phyloP scores from a whole-genome alignment of 2,329 filamentous ascomycete genomes.

The Talaromyces sp. region DNA sequence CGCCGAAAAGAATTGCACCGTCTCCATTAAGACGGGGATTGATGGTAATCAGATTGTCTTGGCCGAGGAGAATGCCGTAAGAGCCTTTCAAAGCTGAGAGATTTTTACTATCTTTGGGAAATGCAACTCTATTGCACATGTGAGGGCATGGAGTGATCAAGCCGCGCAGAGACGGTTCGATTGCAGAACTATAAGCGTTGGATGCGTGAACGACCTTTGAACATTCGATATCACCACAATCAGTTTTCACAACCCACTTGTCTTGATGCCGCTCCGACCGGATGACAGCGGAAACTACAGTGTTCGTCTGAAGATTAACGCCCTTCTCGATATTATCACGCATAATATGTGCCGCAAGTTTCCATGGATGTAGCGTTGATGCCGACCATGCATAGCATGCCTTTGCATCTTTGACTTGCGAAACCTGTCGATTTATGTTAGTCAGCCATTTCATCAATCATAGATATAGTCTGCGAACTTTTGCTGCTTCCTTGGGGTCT shows the following conservation, averaged over 20 bases:
- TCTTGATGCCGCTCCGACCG: neutral
- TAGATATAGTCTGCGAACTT: neutral
- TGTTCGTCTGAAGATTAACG: conserved; percentile 1
- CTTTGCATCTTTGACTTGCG: conserved; percentile 8
- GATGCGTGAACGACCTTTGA: conserved; percentile 1
- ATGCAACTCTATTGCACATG: conserved; percentile 3
- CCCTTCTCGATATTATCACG: conserved; percentile 2
- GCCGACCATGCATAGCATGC: conserved; percentile 7
- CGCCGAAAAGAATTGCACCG: conserved; percentile 7
- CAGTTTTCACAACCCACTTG: conserved; percentile 3
- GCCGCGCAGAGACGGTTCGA: conserved; percentile 3
- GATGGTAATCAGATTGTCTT: neutral
- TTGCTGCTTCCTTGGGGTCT: neutral
- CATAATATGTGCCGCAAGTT: conserved; percentile 9
- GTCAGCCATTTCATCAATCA: neutral
- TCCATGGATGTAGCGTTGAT: conserved; percentile 8
- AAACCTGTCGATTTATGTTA: neutral
- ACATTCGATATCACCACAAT: conserved; percentile 1
- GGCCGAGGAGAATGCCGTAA: neutral
- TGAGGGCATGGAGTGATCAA: conserved; percentile 4
- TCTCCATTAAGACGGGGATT: conserved; percentile 6
- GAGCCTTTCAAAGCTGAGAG: neutral
- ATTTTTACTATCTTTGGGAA: neutral
- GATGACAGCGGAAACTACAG: neutral
- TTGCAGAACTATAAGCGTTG: conserved; percentile 9